phyloP scores from a whole-genome alignment of 345 rosid species.

The Citrus medica region DNA sequence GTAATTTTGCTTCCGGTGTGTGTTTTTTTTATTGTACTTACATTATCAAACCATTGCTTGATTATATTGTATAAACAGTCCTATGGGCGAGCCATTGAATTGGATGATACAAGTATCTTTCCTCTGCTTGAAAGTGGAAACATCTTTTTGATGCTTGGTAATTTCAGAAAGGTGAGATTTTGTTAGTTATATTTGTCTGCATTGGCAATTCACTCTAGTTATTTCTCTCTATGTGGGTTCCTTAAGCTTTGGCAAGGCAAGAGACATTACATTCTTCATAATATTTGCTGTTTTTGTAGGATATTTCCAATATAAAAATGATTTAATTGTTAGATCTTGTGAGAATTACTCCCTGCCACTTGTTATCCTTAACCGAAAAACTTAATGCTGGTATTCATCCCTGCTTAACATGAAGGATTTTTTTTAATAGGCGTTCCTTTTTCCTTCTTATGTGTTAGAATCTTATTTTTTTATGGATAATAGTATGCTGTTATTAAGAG shows the following conservation, averaged over 20 bases:
- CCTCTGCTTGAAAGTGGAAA: conserved; percentile 87
- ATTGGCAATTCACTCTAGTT: neutral
- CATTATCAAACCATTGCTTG: neutral
- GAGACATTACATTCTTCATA: neutral
- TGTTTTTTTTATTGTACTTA: neutral
- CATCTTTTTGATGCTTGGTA: conserved; percentile 84
- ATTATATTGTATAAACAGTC: conserved; percentile 46
- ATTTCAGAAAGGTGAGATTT: conserved; percentile 71
- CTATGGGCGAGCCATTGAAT: conserved; percentile 77
- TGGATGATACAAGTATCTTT: conserved; percentile 68
- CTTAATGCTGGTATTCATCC: neutral
- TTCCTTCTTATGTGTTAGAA: neutral
- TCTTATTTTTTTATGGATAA: neutral
- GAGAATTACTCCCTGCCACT: neutral
- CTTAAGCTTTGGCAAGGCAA: neutral
- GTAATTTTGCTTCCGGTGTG: conserved; percentile 26
- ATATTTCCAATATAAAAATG: neutral
- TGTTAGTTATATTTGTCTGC: neutral
- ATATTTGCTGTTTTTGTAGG: neutral
- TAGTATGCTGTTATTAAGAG: neutral
- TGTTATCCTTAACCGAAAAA: neutral
- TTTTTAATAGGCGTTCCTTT: neutral
- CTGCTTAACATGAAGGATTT: neutral
- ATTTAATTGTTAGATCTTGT: neutral
- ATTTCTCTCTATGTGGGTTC: neutral